Evolutionary conservation across 148 eudicot genomes (phyloP).

Genomic region (Chenopodium album): DNA sequence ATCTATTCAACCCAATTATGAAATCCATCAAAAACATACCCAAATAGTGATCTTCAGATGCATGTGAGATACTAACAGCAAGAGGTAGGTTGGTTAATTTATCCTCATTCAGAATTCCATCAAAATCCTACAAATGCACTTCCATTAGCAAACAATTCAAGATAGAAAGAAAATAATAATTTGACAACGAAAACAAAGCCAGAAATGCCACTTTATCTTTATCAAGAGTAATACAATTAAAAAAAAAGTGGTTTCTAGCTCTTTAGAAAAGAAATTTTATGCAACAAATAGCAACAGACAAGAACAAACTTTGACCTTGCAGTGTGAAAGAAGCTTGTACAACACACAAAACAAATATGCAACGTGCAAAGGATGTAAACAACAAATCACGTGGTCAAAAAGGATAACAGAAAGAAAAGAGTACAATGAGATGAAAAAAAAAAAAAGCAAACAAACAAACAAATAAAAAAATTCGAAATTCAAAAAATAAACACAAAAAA

Average conservation of each 20-base stretch:
- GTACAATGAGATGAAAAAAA: no score
- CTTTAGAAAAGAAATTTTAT: background rate
- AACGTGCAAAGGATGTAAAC: background rate
- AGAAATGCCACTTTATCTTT: background rate
- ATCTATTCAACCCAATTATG: background rate
- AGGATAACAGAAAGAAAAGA: background rate
- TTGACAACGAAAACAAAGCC: background rate
- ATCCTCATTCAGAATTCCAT: conserved; percentile 37
- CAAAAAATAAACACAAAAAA: no score
- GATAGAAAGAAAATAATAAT: background rate
- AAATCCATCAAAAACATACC: conserved; percentile 31
- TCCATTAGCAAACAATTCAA: conserved; percentile 13
- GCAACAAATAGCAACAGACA: conserved; percentile 1
- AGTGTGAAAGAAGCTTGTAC: background rate
- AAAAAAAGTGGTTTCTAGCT: background rate
- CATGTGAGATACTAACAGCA: conserved; percentile 34
- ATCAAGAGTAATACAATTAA: background rate
- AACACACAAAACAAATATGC: conserved; percentile 4
- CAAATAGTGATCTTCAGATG: conserved; percentile 48
- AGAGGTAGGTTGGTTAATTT: conserved; percentile 36
- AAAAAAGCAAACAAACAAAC: no score
- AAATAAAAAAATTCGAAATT: no score
- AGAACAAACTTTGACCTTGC: background rate
- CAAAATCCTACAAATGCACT: conserved; percentile 38
- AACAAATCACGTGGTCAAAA: background rate